A percentile compares a stretch with the other conserved stretches of the same genome.
Conservation (phyloP, 2,329 filamentous ascomycete genomes). For the Fusarium sp. region DNA sequence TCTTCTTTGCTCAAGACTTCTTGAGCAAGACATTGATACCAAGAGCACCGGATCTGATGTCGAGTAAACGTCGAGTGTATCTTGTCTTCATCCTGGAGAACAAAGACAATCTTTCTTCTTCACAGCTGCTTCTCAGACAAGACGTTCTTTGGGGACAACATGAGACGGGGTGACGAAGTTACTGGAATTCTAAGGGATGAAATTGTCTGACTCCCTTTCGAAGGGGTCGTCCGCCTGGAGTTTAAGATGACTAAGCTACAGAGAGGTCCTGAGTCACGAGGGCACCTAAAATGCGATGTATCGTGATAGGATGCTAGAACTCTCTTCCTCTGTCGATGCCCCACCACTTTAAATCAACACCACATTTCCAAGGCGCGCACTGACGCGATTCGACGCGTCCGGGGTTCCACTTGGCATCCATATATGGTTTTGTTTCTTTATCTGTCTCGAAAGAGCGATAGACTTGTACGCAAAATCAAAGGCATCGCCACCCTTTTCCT, state of each 20-base stretch:
- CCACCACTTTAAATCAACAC: slow-evolving; percentile 41
- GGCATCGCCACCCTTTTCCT: neutral
- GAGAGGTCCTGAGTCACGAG: neutral
- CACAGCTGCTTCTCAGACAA: neutral
- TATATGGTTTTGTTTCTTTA: slow-evolving; percentile 2
- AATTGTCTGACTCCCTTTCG: slow-evolving; percentile 34
- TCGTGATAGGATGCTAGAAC: neutral
- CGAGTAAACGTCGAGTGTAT: neutral
- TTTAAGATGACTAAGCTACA: slow-evolving; percentile 35
- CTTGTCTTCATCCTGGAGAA: slow-evolving; percentile 1
- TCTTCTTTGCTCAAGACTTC: slow-evolving; percentile 19
- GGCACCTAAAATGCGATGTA: too few species aligned
- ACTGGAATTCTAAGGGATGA: slow-evolving; percentile 43
- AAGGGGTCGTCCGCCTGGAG: slow-evolving; percentile 23
- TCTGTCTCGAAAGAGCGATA: neutral
- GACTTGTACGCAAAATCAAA: neutral
- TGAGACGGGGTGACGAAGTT: slow-evolving; percentile 23
- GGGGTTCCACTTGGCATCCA: slow-evolving; percentile 8
- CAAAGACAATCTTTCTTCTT: neutral
- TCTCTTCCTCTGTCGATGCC: slow-evolving; percentile 9
- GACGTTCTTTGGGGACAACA: slow-evolving; percentile 1
- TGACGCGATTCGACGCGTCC: slow-evolving; percentile 39
- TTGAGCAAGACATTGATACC: neutral
- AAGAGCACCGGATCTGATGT: neutral
- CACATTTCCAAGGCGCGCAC: slow-evolving; percentile 34